Base-by-base conservation (phyloP, 2,329 filamentous ascomycete genomes). In the Beauveria sp. region DNA sequence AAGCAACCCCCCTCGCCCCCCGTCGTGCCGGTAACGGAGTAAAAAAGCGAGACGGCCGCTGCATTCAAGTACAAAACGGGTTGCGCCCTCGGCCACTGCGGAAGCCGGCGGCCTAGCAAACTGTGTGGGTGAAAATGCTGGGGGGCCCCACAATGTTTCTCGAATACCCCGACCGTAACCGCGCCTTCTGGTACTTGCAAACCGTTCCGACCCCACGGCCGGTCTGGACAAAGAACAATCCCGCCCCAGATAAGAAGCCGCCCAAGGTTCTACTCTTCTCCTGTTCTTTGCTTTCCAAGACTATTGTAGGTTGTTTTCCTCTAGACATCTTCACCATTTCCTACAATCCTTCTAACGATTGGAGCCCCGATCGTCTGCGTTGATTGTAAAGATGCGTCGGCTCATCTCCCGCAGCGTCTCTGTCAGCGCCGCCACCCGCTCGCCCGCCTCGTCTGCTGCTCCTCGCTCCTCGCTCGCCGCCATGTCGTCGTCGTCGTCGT, bases 371-470 rank as follows among this genome's bases (percentile, higher is more conserved):
- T 60, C 58, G 58, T 52, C 58, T 53, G 24, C 48, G 42, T 53
- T 22, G 53, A 31, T 34, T 45, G 48, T 51, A 22, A 62, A 46
- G 61, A 63, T 63, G 62, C 62, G 62, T 63, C 62, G 62, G 50
- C 62, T 63, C 56, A 63, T 63, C 46, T 51, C 62, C 51, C 56
- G 62, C 50, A 60, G 62, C 62, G 57, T 63, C 51, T 60, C 62
- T 61, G 56, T 52, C 54, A 62, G 48, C 61, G 58, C 46, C 62
- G 70, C 72, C 65, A 69, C 73, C 65, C 71, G 73, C 67, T 70
- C 71, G n/a, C 67, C 69, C 61, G 67, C 68, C 65, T 61, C 66
- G 43, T 65, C 66, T 57, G 63, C 68, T 54, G 66, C 64, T 60
- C 67, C 65, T 59, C 69, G 66, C 65, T 67, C 65, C 45, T 63